Evolutionary conservation across 108 stramenopile species (phyloP).

Genomic region (Fragilaria crotonensis): DNA sequence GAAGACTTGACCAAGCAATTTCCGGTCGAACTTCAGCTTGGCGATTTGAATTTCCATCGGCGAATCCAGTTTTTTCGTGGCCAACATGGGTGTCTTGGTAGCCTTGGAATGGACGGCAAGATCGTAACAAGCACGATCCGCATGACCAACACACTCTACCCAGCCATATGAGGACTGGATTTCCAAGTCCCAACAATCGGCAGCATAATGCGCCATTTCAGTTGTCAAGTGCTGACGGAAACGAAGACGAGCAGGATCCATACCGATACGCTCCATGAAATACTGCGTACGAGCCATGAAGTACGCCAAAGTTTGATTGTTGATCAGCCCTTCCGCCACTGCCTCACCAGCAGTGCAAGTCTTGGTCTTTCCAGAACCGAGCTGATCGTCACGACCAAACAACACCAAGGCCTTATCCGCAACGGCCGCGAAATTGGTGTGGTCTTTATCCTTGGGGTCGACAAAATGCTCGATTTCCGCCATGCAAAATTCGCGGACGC

Average conservation of each 20-base stretch:
- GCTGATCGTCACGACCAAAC: slow-evolving; percentile 93
- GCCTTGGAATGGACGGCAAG: slow-evolving; percentile 93
- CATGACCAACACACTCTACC: slow-evolving; percentile 99
- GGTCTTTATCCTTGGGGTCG: slow-evolving; percentile 95
- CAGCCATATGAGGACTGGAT: slow-evolving; percentile 96
- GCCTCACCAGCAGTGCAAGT: slow-evolving; percentile 87
- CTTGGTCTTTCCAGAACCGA: slow-evolving; percentile 93
- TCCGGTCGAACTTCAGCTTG: slow-evolving; percentile 87
- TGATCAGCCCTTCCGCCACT: slow-evolving; percentile 87
- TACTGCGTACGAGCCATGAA: slow-evolving; percentile 99
- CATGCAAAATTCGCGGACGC: slow-evolving; percentile 99
- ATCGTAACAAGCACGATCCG: slow-evolving; percentile 99
- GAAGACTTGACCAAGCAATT: slow-evolving; percentile 85
- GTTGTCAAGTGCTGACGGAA: slow-evolving; percentile 99
- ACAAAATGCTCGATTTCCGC: slow-evolving; percentile 99
- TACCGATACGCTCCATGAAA: slow-evolving; percentile 96
- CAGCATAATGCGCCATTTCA: slow-evolving; percentile 99
- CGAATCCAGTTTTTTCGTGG: slow-evolving; percentile 78
- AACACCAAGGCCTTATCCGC: slow-evolving; percentile 79
- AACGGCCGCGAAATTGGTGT: slow-evolving; percentile 89
- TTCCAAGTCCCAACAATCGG: slow-evolving; percentile 99
- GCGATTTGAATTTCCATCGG: slow-evolving; percentile 78
- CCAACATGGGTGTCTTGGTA: slow-evolving; percentile 91
- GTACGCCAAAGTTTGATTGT: slow-evolving; percentile 98
- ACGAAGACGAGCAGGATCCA: slow-evolving; percentile 86